These are phyloP conservation scores for Exophiala xenobiotica DNA, from an alignment of 2,329 filamentous ascomycete species.

Conservation along the genomic window DNA sequence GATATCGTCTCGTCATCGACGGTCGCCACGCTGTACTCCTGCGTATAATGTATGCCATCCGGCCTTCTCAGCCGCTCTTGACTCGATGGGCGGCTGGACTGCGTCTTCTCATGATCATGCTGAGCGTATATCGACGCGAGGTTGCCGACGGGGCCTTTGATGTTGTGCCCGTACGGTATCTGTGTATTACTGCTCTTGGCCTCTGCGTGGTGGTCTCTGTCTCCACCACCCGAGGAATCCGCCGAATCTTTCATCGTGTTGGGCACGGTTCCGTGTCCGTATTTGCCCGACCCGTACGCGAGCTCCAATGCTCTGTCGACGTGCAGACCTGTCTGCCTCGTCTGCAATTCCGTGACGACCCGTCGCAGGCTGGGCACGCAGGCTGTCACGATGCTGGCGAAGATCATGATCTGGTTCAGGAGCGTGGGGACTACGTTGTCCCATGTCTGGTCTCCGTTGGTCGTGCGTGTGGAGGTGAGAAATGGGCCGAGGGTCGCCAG, in stretches of 20 bases:
- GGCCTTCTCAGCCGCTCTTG: background rate
- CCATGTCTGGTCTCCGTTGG: conserved; percentile 1
- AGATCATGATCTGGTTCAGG: conserved; percentile 1
- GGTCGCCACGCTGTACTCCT: background rate
- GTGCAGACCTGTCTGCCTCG: background rate
- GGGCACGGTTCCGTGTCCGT: background rate
- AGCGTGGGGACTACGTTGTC: background rate
- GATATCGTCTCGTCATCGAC: background rate
- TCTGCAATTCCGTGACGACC: background rate
- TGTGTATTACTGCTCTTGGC: background rate
- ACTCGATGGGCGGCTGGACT: background rate
- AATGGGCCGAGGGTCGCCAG: background rate
- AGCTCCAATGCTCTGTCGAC: background rate
- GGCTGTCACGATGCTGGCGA: conserved; percentile 1
- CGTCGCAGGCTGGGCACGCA: conserved; percentile 2
- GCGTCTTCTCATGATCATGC: background rate
- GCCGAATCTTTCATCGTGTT: background rate
- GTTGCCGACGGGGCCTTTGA: background rate
- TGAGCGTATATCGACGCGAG: background rate
- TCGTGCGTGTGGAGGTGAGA: background rate
- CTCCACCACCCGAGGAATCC: background rate
- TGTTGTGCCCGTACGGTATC: background rate
- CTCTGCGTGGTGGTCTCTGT: background rate
- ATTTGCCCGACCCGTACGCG: background rate
- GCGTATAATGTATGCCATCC: background rate